Conservation (phyloP, 2,329 filamentous ascomycete genomes). For the Penicillium oxalicum region DNA sequence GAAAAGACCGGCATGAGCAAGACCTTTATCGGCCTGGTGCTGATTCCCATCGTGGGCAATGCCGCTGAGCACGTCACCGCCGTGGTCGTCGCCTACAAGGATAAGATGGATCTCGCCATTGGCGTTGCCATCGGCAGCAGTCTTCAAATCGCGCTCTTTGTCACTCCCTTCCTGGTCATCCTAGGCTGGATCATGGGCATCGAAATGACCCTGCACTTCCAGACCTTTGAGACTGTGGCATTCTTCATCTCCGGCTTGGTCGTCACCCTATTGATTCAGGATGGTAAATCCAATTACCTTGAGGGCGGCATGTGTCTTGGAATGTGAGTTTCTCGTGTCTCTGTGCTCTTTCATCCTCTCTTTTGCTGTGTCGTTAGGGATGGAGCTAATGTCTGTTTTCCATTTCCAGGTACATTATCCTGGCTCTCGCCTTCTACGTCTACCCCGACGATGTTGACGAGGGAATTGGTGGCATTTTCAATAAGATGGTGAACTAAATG, state of each 20-base stretch:
- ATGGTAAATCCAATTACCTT: slow-evolving; percentile 78
- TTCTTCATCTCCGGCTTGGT: slow-evolving; percentile 71
- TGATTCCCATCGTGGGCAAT: slow-evolving; percentile 75
- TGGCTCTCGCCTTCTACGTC: slow-evolving; percentile 45
- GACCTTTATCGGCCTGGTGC: slow-evolving; percentile 72
- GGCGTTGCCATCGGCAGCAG: slow-evolving; percentile 76
- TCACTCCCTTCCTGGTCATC: slow-evolving; percentile 74
- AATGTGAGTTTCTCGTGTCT: slow-evolving; percentile 38
- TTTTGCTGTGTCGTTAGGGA: slow-evolving; percentile 4
- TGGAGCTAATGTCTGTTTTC: background rate
- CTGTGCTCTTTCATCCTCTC: background rate
- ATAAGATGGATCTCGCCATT: slow-evolving; percentile 64
- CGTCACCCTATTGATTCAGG: slow-evolving; percentile 67
- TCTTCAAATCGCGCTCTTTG: slow-evolving; percentile 75
- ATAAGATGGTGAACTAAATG: slow-evolving; percentile 11
- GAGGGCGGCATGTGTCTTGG: slow-evolving; percentile 68
- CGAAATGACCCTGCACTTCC: slow-evolving; percentile 73
- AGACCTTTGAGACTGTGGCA: slow-evolving; percentile 71
- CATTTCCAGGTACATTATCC: slow-evolving; percentile 35
- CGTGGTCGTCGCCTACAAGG: slow-evolving; percentile 68
- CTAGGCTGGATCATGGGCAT: slow-evolving; percentile 70
- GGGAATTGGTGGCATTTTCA: slow-evolving; percentile 14
- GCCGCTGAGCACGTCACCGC: slow-evolving; percentile 77
- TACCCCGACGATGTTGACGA: slow-evolving; percentile 40
- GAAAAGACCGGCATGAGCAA: slow-evolving; percentile 66